Percentiles rank a stretch among this genome's conserved stretches.
Evolutionary conservation across 148 eudicot genomes (phyloP).

Genomic region (Bassia scoparia): DNA sequence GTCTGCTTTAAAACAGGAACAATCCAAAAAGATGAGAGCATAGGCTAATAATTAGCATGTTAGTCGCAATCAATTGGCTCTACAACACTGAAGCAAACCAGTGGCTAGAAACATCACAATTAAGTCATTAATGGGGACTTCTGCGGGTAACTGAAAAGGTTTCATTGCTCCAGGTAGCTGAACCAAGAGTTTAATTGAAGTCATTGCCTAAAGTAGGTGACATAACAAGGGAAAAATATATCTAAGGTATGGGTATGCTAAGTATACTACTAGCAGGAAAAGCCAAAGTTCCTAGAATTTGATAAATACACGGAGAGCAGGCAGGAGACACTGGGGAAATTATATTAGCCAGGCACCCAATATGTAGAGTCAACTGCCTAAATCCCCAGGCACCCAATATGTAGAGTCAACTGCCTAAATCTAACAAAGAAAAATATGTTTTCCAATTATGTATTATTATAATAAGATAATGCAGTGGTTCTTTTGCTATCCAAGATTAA

Average conservation of each 20-base stretch:
- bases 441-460: too few relatives aligned
- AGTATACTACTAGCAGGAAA: neutral
- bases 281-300: neutral
- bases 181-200: neutral
- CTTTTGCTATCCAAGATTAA: neutral
- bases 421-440: neutral
- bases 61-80: neutral
- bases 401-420: neutral
- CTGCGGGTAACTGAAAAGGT: neutral
- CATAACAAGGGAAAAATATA: neutral
- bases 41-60: too few relatives aligned
- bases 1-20: too few relatives aligned
- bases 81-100: neutral
- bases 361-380: neutral
- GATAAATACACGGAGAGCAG: neutral
- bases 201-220: slow-evolving; percentile 1
- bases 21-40: too few relatives aligned
- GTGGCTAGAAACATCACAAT: neutral
- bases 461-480: too few relatives aligned
- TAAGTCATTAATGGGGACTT: neutral
- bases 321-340: too few relatives aligned
- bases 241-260: neutral
- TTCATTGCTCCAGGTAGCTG: neutral
- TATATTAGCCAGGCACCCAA: neutral
- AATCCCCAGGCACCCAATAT: neutral